Evolutionary conservation across 192 early-diverging fungal genomes (phyloP), one percentile per base, ranked within the genome.

Genomic region (Ambispora gerdemannii): DNA sequence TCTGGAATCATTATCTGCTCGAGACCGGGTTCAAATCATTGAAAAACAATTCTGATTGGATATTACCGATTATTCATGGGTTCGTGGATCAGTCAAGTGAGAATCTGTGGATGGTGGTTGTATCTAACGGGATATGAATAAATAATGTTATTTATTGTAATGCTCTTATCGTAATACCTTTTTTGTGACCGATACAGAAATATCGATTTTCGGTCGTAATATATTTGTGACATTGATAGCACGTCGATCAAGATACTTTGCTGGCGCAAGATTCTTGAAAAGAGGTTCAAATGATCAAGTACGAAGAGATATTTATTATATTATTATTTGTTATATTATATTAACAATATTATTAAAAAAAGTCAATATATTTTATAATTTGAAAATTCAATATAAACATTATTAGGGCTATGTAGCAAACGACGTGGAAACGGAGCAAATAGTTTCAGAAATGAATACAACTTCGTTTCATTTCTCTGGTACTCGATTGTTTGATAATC

Each of bases 371-470:
- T n/a, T n/a, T n/a, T n/a, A n/a, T n/a, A n/a, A n/a, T n/a, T n/a
- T n/a, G n/a, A n/a, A n/a, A n/a, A n/a, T n/a, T n/a, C n/a, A n/a
- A n/a, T n/a, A n/a, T n/a, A n/a, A n/a, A n/a, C 20, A 4, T 34
- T 63, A 51, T 2, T 62, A 94, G 75, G 97, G 97, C 4, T 96
- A 91, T 76, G 97, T 99, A 11, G 97, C 97, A 10, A 99, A 99
- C 75, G 97, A 99, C 67, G 95, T 99, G 1, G 97, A 99, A 79
- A 95, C 95, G 1, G 97, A 99, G 77, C 97, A 99, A 76, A 98
- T 99, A 70, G 95, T 98, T 0, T 80, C 89, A 25, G 95, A 96
- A 63, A 90, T 93, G 81, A 87, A 88, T 22, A 89, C 93, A 4
- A 97, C 95, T 0, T 93, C 92, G 10, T 95, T 98, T 58, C 85